These are phyloP conservation scores for Phalaenopsis aphrodite DNA, from an alignment of 106 monocot species.

Conservation along the genomic window DNA sequence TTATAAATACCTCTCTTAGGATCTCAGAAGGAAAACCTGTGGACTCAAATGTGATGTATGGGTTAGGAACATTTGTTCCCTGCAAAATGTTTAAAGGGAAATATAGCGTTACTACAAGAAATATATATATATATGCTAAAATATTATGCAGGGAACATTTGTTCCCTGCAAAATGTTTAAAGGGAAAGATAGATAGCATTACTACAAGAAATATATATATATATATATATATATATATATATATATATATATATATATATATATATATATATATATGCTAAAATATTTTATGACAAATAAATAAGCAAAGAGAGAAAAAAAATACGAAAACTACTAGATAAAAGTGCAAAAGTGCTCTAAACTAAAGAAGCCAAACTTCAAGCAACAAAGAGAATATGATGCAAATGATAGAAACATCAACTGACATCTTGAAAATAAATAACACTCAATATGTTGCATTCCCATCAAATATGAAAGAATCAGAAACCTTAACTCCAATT, in stretches of 20 bases:
- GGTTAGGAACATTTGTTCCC: conserved; percentile 74
- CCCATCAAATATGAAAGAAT: not conserved
- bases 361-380: not conserved
- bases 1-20: conserved; percentile 54
- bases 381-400: not conserved
- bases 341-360: not conserved
- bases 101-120: conserved; percentile 1
- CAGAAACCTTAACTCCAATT: not conserved
- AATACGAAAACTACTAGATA: not conserved
- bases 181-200: not conserved
- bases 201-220: conserved; percentile 1
- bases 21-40: conserved; percentile 70
- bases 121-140: not conserved
- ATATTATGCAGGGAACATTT: conserved; percentile 51
- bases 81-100: conserved; percentile 12
- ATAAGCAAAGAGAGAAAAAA: not conserved
- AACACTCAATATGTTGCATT: not conserved
- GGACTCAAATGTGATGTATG: conserved; percentile 61
- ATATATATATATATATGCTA: not conserved
- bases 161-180: conserved; percentile 41
- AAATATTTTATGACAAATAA: not conserved
- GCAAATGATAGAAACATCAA: not conserved
- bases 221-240: no score
- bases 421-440: not conserved
- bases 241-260: no score